Base-by-base conservation (phyloP, 2,329 filamentous ascomycete genomes). In the Verticillium albo-atrum region DNA sequence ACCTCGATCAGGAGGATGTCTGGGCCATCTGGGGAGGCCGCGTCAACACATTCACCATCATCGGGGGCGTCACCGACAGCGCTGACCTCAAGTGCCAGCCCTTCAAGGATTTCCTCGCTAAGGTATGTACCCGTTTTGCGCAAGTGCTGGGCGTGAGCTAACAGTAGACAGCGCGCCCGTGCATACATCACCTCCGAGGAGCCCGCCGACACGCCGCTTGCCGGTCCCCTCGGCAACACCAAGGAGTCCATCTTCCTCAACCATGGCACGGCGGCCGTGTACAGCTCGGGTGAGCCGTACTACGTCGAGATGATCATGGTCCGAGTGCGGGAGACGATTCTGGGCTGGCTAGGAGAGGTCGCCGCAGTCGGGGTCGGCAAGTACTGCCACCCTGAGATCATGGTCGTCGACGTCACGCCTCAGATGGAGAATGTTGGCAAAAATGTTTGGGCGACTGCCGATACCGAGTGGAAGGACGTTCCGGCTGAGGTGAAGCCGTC, bases 291-390 rank as follows among this genome's bases (percentile, higher is more conserved):
- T 3, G 85, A 89, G 62, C 66, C 73, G 1, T 68, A 78, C 34
- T 78, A 85, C 67, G 75, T 75, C 7, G 90, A 96, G 70, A 77
- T 78, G 37, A 81, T 91, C 62, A 79, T 93, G 57, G 76, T 88
- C 14, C 71, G 70, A 12, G 81, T 83, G 0, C 81, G 84, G 63
- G 66, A 69, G 14, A 71, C 76, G 2, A 81, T 90, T 27, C 71
- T 91, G 2, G 71, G 75, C 42, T 92, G 87, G 80, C 76, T 92
- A 35, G 74, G 85, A 55, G 75, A 83, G 37, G 79, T 89, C 14
- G 80, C 83, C 5, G 68, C 73, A 2, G 64, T 69, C 2, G 65
- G 61, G 3, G 59, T 68, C 0, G 62, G 61, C 5, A 6, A 15
- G 12, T 82, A 77, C 60, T 64, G 66, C 56, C 82, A 83, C 61